phyloP scores from a whole-genome alignment of 2,329 filamentous ascomycete species.

The Chaetomium sp. region DNA sequence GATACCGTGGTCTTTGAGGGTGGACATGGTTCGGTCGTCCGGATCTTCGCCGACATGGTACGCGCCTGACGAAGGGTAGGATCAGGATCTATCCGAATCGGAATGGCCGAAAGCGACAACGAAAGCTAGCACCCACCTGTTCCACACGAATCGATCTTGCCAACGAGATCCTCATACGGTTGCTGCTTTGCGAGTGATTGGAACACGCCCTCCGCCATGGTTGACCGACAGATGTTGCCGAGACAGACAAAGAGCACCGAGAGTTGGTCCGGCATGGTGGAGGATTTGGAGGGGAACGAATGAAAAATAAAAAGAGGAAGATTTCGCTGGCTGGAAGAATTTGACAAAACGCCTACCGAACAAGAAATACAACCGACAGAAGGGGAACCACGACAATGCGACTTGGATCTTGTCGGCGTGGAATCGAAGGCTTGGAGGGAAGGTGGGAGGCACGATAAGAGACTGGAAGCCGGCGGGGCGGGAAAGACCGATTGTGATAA shows the following conservation, averaged over 20 bases:
- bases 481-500: background rate
- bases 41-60: slow-evolving; percentile 76
- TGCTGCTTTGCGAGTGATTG: slow-evolving; percentile 58
- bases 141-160: slow-evolving; percentile 76
- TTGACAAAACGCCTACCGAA: background rate
- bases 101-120: background rate
- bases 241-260: slow-evolving; percentile 93
- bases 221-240: slow-evolving; percentile 89
- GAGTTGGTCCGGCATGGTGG: slow-evolving; percentile 33
- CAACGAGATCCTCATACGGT: slow-evolving; percentile 54
- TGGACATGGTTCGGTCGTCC: slow-evolving; percentile 77
- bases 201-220: slow-evolving; percentile 96
- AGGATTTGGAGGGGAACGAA: background rate
- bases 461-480: background rate
- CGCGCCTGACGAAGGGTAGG: slow-evolving; percentile 46
- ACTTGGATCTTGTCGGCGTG: background rate
- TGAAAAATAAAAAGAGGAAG: background rate
- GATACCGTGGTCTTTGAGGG: slow-evolving; percentile 68
- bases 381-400: background rate
- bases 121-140: slow-evolving; percentile 46
- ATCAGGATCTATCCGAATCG: background rate
- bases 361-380: background rate
- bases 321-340: background rate
- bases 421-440: no score
- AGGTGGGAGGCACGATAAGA: no score